A percentile compares a stretch with the other conserved stretches of the same genome.
These are phyloP conservation scores for Domatiomyces catenatus DNA, from an alignment of 2,329 filamentous ascomycete genomes.

Conservation along the genomic window DNA sequence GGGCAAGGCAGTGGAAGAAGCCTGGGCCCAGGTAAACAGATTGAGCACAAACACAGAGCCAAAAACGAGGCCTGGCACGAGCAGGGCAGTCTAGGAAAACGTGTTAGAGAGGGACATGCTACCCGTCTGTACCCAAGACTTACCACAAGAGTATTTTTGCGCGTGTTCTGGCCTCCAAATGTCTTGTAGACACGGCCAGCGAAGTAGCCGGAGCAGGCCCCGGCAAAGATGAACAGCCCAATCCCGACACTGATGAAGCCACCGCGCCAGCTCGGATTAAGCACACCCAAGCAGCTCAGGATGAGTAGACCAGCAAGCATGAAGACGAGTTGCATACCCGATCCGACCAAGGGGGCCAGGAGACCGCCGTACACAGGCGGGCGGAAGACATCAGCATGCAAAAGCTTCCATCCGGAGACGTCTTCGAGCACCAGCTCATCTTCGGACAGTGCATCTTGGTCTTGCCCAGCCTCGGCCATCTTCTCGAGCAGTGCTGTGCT, in stretches of 20 bases:
- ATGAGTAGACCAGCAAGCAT: constrained; percentile 59
- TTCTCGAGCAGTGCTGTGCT: constrained; percentile 40
- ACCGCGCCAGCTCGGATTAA: constrained; percentile 80
- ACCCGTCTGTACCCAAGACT: constrained; percentile 11
- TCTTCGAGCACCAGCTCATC: constrained; percentile 66
- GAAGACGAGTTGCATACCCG: constrained; percentile 72
- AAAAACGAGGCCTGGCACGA: constrained; percentile 69
- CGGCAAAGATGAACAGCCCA: constrained; percentile 69
- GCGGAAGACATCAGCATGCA: constrained; percentile 79
- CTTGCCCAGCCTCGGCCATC: constrained; percentile 38
- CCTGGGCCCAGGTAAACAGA: constrained; percentile 79
- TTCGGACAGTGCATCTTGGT: constrained; percentile 34
- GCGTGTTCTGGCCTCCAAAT: constrained; percentile 60
- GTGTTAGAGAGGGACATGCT: constrained; percentile 3
- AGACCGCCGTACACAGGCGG: constrained; percentile 54
- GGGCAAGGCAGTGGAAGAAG: constrained; percentile 72
- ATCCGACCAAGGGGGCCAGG: constrained; percentile 66
- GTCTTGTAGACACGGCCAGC: constrained; percentile 71
- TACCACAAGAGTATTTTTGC: constrained; percentile 55
- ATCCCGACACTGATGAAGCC: constrained; percentile 75
- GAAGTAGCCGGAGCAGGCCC: constrained; percentile 75
- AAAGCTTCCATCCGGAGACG: constrained; percentile 71
- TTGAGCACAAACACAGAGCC: constrained; percentile 63
- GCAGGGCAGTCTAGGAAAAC: constrained; percentile 43
- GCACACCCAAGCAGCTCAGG: constrained; percentile 57